These are phyloP conservation scores for Odonthalia washingtoniensis DNA, from an alignment of 31 red algal genomes.

Conservation along the genomic window DNA sequence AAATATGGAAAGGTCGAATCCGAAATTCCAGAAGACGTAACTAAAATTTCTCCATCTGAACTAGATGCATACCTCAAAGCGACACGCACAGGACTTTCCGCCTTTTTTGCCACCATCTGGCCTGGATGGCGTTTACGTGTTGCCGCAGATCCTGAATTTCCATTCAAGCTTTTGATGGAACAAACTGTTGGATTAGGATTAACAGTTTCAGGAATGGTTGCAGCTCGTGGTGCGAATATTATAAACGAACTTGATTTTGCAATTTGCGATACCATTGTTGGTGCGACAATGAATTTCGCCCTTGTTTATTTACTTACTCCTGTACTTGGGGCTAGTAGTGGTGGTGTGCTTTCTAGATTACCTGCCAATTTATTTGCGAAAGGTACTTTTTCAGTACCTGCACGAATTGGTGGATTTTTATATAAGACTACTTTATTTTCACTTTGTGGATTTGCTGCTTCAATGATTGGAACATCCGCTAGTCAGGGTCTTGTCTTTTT, in stretches of 20 bases:
- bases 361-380: slow-evolving; percentile 79
- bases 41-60: background rate
- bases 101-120: slow-evolving; percentile 50
- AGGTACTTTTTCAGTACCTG: slow-evolving; percentile 40
- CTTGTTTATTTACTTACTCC: slow-evolving; percentile 87
- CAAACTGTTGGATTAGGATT: slow-evolving; percentile 88
- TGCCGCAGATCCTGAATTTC: slow-evolving; percentile 83
- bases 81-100: slow-evolving; percentile 15
- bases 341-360: slow-evolving; percentile 12
- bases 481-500: slow-evolving; percentile 55
- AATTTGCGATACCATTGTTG: slow-evolving; percentile 83
- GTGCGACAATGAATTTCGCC: slow-evolving; percentile 89
- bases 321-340: background rate
- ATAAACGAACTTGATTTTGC: slow-evolving; percentile 88
- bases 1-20: background rate
- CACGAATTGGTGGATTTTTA: slow-evolving; percentile 56
- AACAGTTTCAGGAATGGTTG: slow-evolving; percentile 87
- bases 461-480: slow-evolving; percentile 66
- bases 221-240: slow-evolving; percentile 81
- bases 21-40: slow-evolving; percentile 37
- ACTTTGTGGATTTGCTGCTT: slow-evolving; percentile 75
- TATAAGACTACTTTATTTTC: slow-evolving; percentile 82
- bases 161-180: slow-evolving; percentile 97
- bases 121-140: slow-evolving; percentile 85
- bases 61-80: slow-evolving; percentile 46